Evolutionary conservation across 2,329 filamentous ascomycete genomes (phyloP), one percentile per base, ranked within the genome.

Genomic region (Epichloe festucae): DNA sequence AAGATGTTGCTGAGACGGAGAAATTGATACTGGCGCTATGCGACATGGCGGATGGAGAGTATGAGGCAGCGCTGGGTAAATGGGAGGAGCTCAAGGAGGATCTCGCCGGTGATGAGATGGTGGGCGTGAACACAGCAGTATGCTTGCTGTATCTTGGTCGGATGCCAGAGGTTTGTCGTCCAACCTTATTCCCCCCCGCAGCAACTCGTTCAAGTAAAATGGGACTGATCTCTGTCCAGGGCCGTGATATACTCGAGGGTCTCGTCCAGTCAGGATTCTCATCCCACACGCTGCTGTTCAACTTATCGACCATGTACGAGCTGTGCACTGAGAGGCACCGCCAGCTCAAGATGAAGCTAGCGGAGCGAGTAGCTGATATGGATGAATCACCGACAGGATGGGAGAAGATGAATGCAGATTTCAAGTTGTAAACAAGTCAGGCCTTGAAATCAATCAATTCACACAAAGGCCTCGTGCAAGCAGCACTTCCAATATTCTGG

Each of bases 281-380:
- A 0, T 96, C 91, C 53, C 83, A 87, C 56, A 87, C 87, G 0
- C 70, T 95, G 2, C 78, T 94, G 0, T 95, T 96, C 69, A 97
- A 97, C 64, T 68, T 98, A 12, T 82, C 84, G 11, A 97, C 91
- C 0, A 80, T 95, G 60, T 97, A 95, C 64, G 93, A 97, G 67
- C 75, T 97, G 7, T 93, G 87, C 63, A 90, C 87, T 0, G 90
- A 97, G 59, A 77, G 79, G 55, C 79, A 87, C 42, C 73, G 79
- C 47, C 76, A 76, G 12, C 67, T 85, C 59, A 97, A 97, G 73
- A 67, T 78, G 34, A 73, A 71, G 27, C 72, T 97, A 17, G 82
- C 85, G 2, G 85, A 89, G 59, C 78, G 75, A 49, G 74, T 93
- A 17, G 84, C 87, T 1, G 70, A 66, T 1, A 73, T 79, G 59